These are phyloP conservation scores for Pythium chondricola DNA, from an alignment of 352 stramenopile genomes.

Conservation along the genomic window DNA sequence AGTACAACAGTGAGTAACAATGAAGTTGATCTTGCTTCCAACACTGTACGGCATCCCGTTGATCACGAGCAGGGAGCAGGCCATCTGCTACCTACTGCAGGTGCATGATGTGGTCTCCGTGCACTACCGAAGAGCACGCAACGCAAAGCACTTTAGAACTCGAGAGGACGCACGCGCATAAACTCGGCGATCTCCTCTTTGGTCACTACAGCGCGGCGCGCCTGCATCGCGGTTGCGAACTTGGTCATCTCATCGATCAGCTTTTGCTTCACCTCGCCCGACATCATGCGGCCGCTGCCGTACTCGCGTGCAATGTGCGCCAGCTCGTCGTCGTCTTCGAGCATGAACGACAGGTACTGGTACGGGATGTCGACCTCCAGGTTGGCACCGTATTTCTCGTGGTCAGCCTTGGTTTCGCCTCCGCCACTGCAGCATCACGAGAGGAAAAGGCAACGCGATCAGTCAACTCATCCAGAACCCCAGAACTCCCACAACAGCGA, in stretches of 20 bases:
- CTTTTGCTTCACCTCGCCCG: conserved; percentile 96
- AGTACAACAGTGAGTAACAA: too few species aligned
- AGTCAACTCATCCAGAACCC: neutral
- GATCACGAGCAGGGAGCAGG: too few species aligned
- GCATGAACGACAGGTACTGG: conserved; percentile 99
- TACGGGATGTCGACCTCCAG: conserved; percentile 98
- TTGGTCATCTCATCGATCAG: conserved; percentile 92
- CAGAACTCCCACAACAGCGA: neutral
- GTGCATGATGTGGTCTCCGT: too few species aligned
- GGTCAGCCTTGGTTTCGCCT: conserved; percentile 97
- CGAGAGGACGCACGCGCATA: conserved; percentile 92
- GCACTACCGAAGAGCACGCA: too few species aligned
- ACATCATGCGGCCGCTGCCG: conserved; percentile 93
- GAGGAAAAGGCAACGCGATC: conserved; percentile 66
- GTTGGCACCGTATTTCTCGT: conserved; percentile 98
- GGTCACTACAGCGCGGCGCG: conserved; percentile 89
- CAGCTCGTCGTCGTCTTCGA: conserved; percentile 98
- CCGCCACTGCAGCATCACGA: conserved; percentile 86
- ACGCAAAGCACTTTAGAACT: too few species aligned
- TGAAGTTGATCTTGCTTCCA: too few species aligned
- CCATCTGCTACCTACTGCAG: too few species aligned
- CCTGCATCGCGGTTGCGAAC: conserved; percentile 95
- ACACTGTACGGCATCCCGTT: too few species aligned
- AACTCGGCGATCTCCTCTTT: conserved; percentile 96
- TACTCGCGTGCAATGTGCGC: conserved; percentile 94